Evolutionary conservation across 148 eudicot genomes (phyloP), one percentile per base, ranked within the genome.

Genomic region (Spergularia bocconei): DNA sequence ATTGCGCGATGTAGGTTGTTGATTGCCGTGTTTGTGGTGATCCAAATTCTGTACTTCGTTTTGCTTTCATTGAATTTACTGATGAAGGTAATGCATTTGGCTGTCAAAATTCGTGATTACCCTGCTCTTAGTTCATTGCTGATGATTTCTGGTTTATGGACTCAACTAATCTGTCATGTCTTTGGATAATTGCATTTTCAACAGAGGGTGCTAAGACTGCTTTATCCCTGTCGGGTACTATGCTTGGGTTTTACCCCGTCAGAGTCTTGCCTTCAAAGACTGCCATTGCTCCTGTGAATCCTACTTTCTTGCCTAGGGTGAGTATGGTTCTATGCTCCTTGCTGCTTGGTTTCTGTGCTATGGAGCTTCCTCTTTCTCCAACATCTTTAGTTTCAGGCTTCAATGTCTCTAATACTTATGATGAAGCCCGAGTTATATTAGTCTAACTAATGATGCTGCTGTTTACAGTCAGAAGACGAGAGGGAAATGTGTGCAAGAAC

Each of bases 11-110:
- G 70, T 83, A 92, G 99, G 99, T 96, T 79, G 95, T 96, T 72
- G 99, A 96, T 72, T 96, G 99, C 79, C 99, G 99, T 74, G 84
- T 96, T 57, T 96, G 99, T 82, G 99, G 99, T 44, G 98, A 96
- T 76, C 98, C 99, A 20, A 93, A 92, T 76, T 96, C 99, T 51
- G 84, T 91, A 33, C 99, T 96, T 75, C 99, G 98, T 64, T 96
- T 96, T 89, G 99, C 99, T 67, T 96, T 96, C 71, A 69, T 92
- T 19, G 99, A 96, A 79, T 92, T 96, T 78, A 91, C 97, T 71
- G 90, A 92, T 67, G 97, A 89, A 85, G 93, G 99, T 96, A 89
- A 63, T 75, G 69, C 12, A 50, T 71, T 38, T 47, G 54, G 55
- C 23, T 33, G 11, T 48, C 54, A 21, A 48, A 13, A 36, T 68